Conservation (phyloP, 371 early-diverging fungal genomes). For the Apophysomyces ossiformis region DNA sequence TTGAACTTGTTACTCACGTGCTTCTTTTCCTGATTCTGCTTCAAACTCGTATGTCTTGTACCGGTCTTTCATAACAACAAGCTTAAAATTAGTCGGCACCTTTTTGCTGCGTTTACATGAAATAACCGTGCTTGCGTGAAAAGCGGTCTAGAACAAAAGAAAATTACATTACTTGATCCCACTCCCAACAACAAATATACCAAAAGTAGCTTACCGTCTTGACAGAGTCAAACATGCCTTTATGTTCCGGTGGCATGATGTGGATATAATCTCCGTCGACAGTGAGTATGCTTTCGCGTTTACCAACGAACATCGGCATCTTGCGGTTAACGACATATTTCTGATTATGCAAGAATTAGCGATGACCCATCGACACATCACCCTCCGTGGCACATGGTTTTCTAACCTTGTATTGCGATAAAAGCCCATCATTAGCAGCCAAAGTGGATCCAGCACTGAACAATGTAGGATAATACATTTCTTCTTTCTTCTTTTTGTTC, state of each 20-base stretch:
- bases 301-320: conserved; percentile 83
- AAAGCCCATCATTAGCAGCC: conserved; percentile 37
- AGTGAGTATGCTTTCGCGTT: conserved; percentile 84
- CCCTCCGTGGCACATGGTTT: background rate
- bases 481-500: conserved; percentile 53
- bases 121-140: conserved; percentile 78
- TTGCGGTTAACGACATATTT: conserved; percentile 76
- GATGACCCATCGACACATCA: no score
- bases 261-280: conserved; percentile 95
- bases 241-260: conserved; percentile 85
- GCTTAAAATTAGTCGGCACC: conserved; percentile 74
- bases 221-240: conserved; percentile 79
- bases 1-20: conserved; percentile 55
- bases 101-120: conserved; percentile 83
- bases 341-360: conserved; percentile 10
- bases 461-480: conserved; percentile 40
- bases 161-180: background rate
- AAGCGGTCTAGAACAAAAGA: conserved; percentile 35
- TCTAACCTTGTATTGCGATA: conserved; percentile 51
- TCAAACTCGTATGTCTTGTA: conserved; percentile 84
- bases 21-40: conserved; percentile 70
- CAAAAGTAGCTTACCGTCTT: conserved; percentile 65
- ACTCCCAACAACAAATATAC: no score
- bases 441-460: conserved; percentile 25
- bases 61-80: conserved; percentile 67